Conservation (phyloP, 2,329 filamentous ascomycete genomes). For the Cryoendolithus antarcticus region DNA sequence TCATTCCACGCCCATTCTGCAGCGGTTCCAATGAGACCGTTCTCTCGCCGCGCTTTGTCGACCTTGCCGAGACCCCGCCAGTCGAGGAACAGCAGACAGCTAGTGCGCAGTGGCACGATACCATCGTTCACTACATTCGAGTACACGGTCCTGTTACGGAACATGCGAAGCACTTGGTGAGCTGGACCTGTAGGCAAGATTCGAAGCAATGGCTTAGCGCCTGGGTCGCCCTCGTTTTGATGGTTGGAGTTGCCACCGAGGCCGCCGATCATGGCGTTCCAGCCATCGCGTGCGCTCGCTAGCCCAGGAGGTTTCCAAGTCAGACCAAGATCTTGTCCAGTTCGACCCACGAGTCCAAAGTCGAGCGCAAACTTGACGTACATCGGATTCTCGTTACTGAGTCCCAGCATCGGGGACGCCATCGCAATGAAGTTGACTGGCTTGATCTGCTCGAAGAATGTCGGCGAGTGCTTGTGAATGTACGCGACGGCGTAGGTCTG, state of each 20-base stretch:
- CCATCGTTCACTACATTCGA: constrained; percentile 97
- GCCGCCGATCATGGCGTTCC: constrained; percentile 76
- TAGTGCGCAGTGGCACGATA: constrained; percentile 88
- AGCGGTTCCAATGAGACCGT: constrained; percentile 81
- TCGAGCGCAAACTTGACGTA: constrained; percentile 96
- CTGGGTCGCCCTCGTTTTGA: constrained; percentile 49
- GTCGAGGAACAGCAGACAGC: constrained; percentile 89
- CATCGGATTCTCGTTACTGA: constrained; percentile 94
- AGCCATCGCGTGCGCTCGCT: constrained; percentile 68
- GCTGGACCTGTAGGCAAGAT: constrained; percentile 87
- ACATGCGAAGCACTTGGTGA: constrained; percentile 73
- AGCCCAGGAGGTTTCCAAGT: constrained; percentile 87
- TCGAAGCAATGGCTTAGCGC: constrained; percentile 76
- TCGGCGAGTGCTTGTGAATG: constrained; percentile 87
- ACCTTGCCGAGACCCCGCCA: constrained; percentile 91
- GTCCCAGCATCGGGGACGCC: constrained; percentile 74
- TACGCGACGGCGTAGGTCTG: constrained; percentile 94
- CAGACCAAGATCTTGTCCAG: constrained; percentile 85
- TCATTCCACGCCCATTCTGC: constrained; percentile 94
- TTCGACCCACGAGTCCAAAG: constrained; percentile 90
- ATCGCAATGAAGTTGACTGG: constrained; percentile 85
- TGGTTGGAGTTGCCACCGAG: constrained; percentile 44
- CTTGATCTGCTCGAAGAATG: constrained; percentile 75
- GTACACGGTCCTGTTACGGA: constrained; percentile 82
- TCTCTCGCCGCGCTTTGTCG: constrained; percentile 85